Percentiles rank a stretch among this genome's conserved stretches.
These are phyloP conservation scores for Talaromyces sp. DNA, from an alignment of 2,329 filamentous ascomycete species.

Conservation along the genomic window DNA sequence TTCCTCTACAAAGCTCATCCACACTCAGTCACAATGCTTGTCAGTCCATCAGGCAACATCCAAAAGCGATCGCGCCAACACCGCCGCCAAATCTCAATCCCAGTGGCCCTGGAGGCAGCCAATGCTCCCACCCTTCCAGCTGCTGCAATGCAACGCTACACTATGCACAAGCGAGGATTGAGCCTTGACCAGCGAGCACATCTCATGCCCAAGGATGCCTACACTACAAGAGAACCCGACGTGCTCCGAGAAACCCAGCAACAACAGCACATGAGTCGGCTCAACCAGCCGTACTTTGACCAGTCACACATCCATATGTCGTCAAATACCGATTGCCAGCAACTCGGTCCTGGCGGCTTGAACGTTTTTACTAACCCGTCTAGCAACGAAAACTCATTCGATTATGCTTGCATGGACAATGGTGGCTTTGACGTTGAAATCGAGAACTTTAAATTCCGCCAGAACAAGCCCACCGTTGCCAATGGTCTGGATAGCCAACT, in stretches of 20 bases:
- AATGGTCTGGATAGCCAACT: constrained; percentile 17
- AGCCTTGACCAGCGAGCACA: constrained; percentile 69
- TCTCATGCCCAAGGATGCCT: constrained; percentile 13
- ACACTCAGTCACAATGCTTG: constrained; percentile 57
- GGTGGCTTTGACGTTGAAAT: constrained; percentile 15
- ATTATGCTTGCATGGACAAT: constrained; percentile 17
- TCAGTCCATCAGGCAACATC: constrained; percentile 65
- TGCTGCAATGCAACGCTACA: constrained; percentile 45
- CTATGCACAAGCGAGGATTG: constrained; percentile 71
- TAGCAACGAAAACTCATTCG: constrained; percentile 32
- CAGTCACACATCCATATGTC: constrained; percentile 25
- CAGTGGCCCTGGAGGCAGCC: constrained; percentile 67
- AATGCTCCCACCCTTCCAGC: constrained; percentile 62
- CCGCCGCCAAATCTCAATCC: constrained; percentile 82
- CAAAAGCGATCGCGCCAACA: constrained; percentile 70
- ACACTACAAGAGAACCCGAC: constrained; percentile 57
- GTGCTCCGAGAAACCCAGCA: constrained; percentile 84
- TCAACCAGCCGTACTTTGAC: constrained; percentile 37
- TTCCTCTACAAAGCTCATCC: neutral
- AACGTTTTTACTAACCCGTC: constrained; percentile 23
- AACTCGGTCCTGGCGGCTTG: constrained; percentile 26
- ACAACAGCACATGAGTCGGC: constrained; percentile 70
- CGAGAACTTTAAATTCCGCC: constrained; percentile 12
- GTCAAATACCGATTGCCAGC: constrained; percentile 20
- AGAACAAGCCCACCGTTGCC: constrained; percentile 18